phyloP scores from a whole-genome alignment of 2,329 filamentous ascomycete genomes.

The Trichoderma oligosporum region DNA sequence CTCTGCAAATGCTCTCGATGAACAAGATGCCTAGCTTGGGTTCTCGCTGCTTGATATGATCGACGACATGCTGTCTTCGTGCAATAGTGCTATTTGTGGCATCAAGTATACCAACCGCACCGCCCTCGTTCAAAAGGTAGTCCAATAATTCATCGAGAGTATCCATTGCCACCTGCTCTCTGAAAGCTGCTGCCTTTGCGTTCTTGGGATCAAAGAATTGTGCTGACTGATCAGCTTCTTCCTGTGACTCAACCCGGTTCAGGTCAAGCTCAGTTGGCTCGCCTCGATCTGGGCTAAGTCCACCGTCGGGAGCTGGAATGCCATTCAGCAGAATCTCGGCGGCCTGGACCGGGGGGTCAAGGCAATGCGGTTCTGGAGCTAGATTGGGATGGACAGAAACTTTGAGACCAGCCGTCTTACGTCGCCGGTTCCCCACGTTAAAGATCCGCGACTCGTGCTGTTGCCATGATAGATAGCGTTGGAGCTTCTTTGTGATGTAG shows the following conservation, averaged over 20 bases:
- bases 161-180: slow-evolving; percentile 88
- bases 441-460: slow-evolving; percentile 96
- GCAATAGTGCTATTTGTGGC: slow-evolving; percentile 94
- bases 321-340: slow-evolving; percentile 58
- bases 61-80: slow-evolving; percentile 76
- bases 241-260: slow-evolving; percentile 26
- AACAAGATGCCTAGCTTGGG: slow-evolving; percentile 89
- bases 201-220: slow-evolving; percentile 93
- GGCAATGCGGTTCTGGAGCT: slow-evolving; percentile 34
- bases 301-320: slow-evolving; percentile 34
- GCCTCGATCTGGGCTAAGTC: slow-evolving; percentile 29
- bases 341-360: slow-evolving; percentile 48
- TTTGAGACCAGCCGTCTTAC: slow-evolving; percentile 65
- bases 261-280: slow-evolving; percentile 41
- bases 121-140: slow-evolving; percentile 77
- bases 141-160: slow-evolving; percentile 89
- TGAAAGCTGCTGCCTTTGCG: slow-evolving; percentile 71
- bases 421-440: slow-evolving; percentile 90
- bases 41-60: slow-evolving; percentile 76
- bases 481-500: slow-evolving; percentile 97
- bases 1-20: slow-evolving; percentile 89
- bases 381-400: slow-evolving; percentile 35
- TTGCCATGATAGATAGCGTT: slow-evolving; percentile 92
- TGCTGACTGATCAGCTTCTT: slow-evolving; percentile 78
- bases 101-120: slow-evolving; percentile 91